A percentile compares a stretch with the other conserved stretches of the same genome.
Conservation (phyloP, 2,329 filamentous ascomycete species). For the Coniochaeta sp. region DNA sequence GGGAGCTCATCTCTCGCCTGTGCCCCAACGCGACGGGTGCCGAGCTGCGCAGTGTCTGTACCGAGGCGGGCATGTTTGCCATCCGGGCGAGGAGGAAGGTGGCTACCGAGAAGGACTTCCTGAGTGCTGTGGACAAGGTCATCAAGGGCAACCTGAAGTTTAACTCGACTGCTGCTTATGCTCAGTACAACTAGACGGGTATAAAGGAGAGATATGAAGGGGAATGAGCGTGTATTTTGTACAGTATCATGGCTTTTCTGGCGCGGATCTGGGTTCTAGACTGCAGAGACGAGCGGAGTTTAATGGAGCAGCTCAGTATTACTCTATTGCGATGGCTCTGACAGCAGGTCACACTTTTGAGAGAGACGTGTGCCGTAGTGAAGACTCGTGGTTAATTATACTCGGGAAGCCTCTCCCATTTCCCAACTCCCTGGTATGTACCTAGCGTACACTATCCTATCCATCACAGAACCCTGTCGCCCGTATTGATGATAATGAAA, state of each 20-base stretch:
- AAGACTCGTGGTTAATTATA: no score
- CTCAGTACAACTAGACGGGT: slow-evolving; percentile 88
- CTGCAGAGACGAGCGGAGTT: slow-evolving; percentile 1
- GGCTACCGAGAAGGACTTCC: slow-evolving; percentile 96
- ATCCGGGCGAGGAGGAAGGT: slow-evolving; percentile 94
- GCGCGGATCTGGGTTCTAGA: not conserved
- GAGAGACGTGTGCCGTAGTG: no score
- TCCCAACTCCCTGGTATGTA: no score
- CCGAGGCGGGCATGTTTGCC: slow-evolving; percentile 97
- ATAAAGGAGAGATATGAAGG: not conserved
- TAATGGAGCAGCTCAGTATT: not conserved
- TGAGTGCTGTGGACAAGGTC: slow-evolving; percentile 97
- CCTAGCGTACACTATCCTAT: no score
- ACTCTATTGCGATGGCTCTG: not conserved
- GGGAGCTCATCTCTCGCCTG: slow-evolving; percentile 94
- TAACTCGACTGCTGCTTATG: slow-evolving; percentile 96
- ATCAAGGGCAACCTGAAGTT: slow-evolving; percentile 99
- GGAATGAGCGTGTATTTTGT: slow-evolving; percentile 11
- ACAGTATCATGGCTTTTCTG: slow-evolving; percentile 2
- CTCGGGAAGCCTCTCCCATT: no score
- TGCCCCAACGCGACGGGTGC: slow-evolving; percentile 97
- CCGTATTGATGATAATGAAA: no score
- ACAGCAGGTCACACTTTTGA: no score
- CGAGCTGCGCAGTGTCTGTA: slow-evolving; percentile 92
- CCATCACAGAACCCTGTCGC: no score